Percentiles rank a stretch among this genome's conserved stretches.
phyloP scores from a whole-genome alignment of 306 rosid genomes.

The Ziziphus jujuba region DNA sequence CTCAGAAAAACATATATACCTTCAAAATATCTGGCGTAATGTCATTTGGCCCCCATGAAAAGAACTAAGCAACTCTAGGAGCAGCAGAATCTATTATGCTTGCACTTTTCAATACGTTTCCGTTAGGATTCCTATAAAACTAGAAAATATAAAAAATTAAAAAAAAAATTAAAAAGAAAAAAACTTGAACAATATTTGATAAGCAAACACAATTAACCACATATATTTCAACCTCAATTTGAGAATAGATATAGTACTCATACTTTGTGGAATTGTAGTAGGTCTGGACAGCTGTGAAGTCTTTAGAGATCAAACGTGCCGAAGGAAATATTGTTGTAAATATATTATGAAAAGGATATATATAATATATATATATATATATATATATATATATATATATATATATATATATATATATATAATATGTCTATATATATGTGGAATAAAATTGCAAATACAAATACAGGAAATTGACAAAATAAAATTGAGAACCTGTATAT shows the following conservation, averaged over 20 bases:
- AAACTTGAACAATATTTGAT: not conserved
- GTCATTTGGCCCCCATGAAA: constrained; percentile 33
- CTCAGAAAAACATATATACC: constrained; percentile 1
- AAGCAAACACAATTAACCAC: not conserved
- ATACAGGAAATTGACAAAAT: no score
- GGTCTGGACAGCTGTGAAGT: not conserved
- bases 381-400: no score
- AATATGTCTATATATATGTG: no score
- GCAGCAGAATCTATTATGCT: constrained; percentile 10
- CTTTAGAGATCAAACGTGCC: not conserved
- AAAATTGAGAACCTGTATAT: no score
- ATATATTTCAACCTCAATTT: not conserved
- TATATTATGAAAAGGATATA: no score
- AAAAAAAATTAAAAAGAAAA: no score
- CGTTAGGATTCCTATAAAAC: not conserved
- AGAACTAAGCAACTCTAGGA: constrained; percentile 20
- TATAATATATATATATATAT: no score
- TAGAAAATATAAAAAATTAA: not conserved
- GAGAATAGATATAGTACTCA: not conserved
- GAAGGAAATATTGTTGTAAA: no score
- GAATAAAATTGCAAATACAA: no score
- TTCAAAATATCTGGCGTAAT: constrained; percentile 21
- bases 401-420: no score
- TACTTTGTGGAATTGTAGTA: not conserved
- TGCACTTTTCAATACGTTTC: not conserved